These are phyloP conservation scores for Malassezia pachydermatis DNA, from an alignment of 1,284 basidiomycete species.

Conservation along the genomic window DNA sequence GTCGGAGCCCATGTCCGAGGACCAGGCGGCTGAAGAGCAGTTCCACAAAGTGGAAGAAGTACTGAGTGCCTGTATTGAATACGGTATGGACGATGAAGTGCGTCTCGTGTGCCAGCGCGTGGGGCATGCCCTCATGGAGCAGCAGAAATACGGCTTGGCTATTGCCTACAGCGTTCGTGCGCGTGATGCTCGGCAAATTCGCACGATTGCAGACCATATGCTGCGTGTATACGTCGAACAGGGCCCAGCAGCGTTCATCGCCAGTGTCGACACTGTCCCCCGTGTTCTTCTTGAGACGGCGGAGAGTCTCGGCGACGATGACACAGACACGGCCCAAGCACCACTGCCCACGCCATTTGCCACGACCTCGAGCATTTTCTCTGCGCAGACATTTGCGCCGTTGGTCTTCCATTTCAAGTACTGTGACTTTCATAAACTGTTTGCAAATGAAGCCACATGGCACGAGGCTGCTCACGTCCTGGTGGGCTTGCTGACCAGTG, in stretches of 20 bases:
- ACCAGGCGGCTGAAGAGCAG: constrained; percentile 10
- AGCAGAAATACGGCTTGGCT: constrained; percentile 32
- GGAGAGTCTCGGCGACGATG: not conserved
- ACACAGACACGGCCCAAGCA: constrained; percentile 15
- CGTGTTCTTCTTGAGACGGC: constrained; percentile 25
- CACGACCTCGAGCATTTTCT: constrained; percentile 22
- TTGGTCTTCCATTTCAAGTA: constrained; percentile 41
- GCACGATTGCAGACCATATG: constrained; percentile 35
- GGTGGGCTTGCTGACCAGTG: constrained; percentile 36
- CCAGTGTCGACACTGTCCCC: constrained; percentile 39
- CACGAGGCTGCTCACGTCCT: constrained; percentile 30
- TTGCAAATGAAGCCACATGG: constrained; percentile 22
- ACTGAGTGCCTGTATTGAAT: constrained; percentile 36
- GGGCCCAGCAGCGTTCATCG: constrained; percentile 30
- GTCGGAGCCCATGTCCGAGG: not conserved
- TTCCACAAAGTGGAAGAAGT: constrained; percentile 35
- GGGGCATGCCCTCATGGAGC: constrained; percentile 19
- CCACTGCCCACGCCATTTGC: not conserved
- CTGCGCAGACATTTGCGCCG: constrained; percentile 20
- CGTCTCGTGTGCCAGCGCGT: constrained; percentile 33
- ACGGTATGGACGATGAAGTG: constrained; percentile 36
- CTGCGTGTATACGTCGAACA: constrained; percentile 31
- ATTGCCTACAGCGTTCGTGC: constrained; percentile 42
- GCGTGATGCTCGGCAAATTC: constrained; percentile 31
- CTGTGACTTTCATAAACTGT: constrained; percentile 39